Evolutionary conservation across 148 eudicot species (phyloP).

Genomic region (Polygonum maritimum): DNA sequence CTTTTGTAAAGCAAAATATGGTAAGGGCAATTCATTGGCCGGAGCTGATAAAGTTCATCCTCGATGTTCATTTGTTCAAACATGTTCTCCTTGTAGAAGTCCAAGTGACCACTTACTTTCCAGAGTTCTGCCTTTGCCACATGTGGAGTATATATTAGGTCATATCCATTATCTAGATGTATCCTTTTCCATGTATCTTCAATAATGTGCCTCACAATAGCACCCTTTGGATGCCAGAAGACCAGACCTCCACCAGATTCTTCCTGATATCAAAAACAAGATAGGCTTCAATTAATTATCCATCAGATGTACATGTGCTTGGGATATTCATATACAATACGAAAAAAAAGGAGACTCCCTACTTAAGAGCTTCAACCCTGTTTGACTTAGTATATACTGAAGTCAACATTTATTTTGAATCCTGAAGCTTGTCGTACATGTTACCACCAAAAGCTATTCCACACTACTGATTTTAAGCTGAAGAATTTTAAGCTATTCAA

Average conservation of each 20-base stretch:
- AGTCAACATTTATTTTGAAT: neutral
- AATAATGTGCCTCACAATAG: conserved; percentile 79
- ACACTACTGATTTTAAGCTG: neutral
- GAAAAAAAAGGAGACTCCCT: neutral
- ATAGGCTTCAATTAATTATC: neutral
- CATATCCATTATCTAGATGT: conserved; percentile 82
- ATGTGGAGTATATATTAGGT: conserved; percentile 92
- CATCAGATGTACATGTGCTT: neutral
- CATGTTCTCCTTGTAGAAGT: conserved; percentile 94
- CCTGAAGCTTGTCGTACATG: neutral
- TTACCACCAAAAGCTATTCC: neutral
- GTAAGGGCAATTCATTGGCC: conserved; percentile 99
- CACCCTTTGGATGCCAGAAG: conserved; percentile 99
- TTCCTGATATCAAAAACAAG: conserved; percentile 40
- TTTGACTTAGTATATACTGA: neutral
- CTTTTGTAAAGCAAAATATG: conserved; percentile 87
- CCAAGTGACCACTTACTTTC: conserved; percentile 99
- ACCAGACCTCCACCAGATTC: conserved; percentile 99
- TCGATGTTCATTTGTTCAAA: conserved; percentile 94
- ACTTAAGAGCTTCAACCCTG: neutral
- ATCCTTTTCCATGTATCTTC: conserved; percentile 93
- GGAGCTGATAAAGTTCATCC: conserved; percentile 93
- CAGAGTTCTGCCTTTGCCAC: conserved; percentile 95
- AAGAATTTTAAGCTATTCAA: neutral
- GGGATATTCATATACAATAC: neutral